These are phyloP conservation scores for Blumeria hordei DNA, from an alignment of 2,329 filamentous ascomycete genomes.

Conservation along the genomic window DNA sequence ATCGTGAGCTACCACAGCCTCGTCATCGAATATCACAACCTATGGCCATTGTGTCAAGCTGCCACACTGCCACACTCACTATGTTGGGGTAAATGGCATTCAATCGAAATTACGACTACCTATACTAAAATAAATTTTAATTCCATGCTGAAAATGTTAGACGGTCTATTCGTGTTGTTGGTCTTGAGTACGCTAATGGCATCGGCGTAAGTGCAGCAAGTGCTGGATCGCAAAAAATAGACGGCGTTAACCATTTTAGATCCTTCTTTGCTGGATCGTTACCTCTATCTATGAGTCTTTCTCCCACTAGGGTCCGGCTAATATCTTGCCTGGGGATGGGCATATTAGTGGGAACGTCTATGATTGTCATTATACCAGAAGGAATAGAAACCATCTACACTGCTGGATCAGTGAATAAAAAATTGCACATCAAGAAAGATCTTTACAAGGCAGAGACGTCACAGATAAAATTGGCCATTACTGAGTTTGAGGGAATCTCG, in stretches of 20 bases:
- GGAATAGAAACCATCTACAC: slow-evolving; percentile 76
- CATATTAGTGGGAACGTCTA: slow-evolving; percentile 76
- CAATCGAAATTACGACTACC: no score
- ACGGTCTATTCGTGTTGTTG: slow-evolving; percentile 16
- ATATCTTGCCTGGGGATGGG: slow-evolving; percentile 87
- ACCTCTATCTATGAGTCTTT: slow-evolving; percentile 70
- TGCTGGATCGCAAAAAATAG: background rate
- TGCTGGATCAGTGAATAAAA: slow-evolving; percentile 14
- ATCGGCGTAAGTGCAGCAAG: slow-evolving; percentile 23
- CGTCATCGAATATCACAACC: no score
- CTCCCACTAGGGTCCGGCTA: slow-evolving; percentile 63
- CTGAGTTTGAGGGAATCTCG: background rate
- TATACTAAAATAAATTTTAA: no score
- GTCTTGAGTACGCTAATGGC: slow-evolving; percentile 26
- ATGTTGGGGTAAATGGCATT: no score
- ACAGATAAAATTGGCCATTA: background rate
- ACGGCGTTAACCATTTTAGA: slow-evolving; percentile 21
- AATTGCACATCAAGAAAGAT: background rate
- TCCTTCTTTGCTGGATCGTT: slow-evolving; percentile 85
- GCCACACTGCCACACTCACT: no score
- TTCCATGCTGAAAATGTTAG: slow-evolving; percentile 13
- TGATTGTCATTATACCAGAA: slow-evolving; percentile 95
- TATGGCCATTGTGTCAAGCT: no score
- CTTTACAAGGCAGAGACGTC: background rate
- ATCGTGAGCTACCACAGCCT: no score